Evolutionary conservation across 176 grass and related monocot species (phyloP), one percentile per base, ranked within the genome.

Genomic region (Melocanna baccifera): DNA sequence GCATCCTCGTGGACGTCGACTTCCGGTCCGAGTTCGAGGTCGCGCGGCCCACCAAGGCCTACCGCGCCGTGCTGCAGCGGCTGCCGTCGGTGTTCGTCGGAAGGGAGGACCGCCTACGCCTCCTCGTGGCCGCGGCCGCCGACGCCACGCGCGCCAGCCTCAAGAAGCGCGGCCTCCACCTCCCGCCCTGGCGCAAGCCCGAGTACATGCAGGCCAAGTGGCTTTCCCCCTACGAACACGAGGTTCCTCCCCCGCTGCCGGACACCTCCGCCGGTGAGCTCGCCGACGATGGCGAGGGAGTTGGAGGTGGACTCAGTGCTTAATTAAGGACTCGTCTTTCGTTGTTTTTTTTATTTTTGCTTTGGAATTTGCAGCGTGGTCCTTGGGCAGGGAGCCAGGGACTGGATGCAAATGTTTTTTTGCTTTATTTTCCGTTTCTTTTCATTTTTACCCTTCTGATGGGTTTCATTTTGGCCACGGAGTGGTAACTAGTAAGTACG

Each of bases 141-240:
- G 93, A 96, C 77, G 91, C 91, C 0, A 91, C 91, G 2, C 85
- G 82, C 71, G 85, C 80, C 73, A 96, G 93, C 83, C 86, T 99
- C 0, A 93, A 81, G 83, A 96, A 99, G 85, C 92, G 92, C 79
- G 93, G 91, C 22, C 86, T 99, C 11, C 88, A 93, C 76, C 77
- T 99, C 0, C 81, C 93, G 7, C 96, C 96, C 4, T 99, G 96
- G 96, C 81, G 96, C 62, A 95, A 96, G 77, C 85, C 78, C 1
- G 93, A 96, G 86, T 99, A 99, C 87, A 99, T 99, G 91, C 86
- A 91, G 51, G 88, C 93, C 81, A 99, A 94, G 85, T 99, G 96
- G 96, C 91, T 99, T 8, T 91, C 96, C 20, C 34, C 79, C 12
- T 94, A 79, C 87, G 91, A 93, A 76, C 91, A 91, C 9, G 82